phyloP scores from a whole-genome alignment of 2,329 filamentous ascomycete species.

The Alternaria sp. region DNA sequence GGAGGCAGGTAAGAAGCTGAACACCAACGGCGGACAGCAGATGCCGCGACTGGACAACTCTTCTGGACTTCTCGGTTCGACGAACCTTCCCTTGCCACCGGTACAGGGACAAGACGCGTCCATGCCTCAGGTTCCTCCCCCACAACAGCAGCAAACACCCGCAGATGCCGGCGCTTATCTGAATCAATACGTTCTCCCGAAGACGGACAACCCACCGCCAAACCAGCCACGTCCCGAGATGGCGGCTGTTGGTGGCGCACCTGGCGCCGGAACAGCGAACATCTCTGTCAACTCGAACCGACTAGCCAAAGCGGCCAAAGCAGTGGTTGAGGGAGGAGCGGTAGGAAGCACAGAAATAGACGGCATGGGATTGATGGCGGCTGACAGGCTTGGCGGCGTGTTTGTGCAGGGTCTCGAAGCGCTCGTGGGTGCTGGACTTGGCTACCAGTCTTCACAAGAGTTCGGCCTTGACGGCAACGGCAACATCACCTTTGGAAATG shows the following conservation, averaged over 20 bases:
- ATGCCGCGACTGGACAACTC: slow-evolving; percentile 35
- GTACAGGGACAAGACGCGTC: slow-evolving; percentile 29
- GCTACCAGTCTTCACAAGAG: slow-evolving; percentile 30
- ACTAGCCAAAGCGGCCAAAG: slow-evolving; percentile 44
- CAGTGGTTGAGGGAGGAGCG: slow-evolving; percentile 42
- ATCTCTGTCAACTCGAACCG: slow-evolving; percentile 39
- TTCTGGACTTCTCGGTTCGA: slow-evolving; percentile 28
- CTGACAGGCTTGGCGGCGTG: slow-evolving; percentile 43
- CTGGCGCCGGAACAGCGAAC: slow-evolving; percentile 38
- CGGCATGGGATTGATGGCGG: slow-evolving; percentile 42
- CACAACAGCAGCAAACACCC: slow-evolving; percentile 38
- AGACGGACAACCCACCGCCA: slow-evolving; percentile 41
- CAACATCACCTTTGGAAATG: slow-evolving; percentile 22
- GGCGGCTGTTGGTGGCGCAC: slow-evolving; percentile 44
- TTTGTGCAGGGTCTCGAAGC: slow-evolving; percentile 45
- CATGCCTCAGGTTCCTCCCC: slow-evolving; percentile 18
- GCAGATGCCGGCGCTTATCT: slow-evolving; percentile 43
- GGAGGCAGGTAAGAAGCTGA: slow-evolving; percentile 44
- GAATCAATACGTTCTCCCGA: slow-evolving; percentile 46
- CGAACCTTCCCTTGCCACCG: slow-evolving; percentile 30
- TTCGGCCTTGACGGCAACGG: slow-evolving; percentile 31
- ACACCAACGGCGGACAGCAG: slow-evolving; percentile 30
- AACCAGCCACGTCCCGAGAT: slow-evolving; percentile 43
- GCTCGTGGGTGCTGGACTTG: slow-evolving; percentile 41
- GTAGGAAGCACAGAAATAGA: slow-evolving; percentile 41